Evolutionary conservation across 768 basidiomycete species (phyloP).

Genomic region (Tylopilus sp.): DNA sequence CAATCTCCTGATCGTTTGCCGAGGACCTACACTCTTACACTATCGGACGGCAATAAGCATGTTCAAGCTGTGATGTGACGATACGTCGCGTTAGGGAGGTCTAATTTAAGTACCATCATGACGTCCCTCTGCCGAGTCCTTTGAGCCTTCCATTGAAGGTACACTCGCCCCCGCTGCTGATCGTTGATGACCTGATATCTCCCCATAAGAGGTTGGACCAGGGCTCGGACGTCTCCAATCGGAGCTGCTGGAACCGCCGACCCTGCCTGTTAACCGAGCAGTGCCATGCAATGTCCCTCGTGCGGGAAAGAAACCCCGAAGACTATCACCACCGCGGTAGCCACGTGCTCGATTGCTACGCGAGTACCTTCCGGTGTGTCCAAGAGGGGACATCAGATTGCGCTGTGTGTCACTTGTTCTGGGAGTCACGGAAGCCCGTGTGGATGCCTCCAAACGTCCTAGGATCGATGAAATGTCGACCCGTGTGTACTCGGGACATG

Average conservation of each 20-base stretch:
- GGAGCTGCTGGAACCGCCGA: constrained; percentile 9
- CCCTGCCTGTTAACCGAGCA: constrained; percentile 15
- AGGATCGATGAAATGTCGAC: constrained; percentile 53
- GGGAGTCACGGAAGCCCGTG: constrained; percentile 11
- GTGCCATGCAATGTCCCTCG: constrained; percentile 13
- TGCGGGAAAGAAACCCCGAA: constrained; percentile 13
- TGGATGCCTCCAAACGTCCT: constrained; percentile 39
- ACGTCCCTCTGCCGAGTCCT: constrained; percentile 21
- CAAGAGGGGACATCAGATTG: constrained; percentile 5
- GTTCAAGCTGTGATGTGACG: constrained; percentile 21
- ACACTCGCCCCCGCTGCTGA: constrained; percentile 6
- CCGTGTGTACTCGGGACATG: constrained; percentile 45
- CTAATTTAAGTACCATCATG: constrained; percentile 23
- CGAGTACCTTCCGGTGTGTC: constrained; percentile 5
- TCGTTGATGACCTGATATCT: constrained; percentile 16
- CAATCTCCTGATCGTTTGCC: constrained; percentile 26
- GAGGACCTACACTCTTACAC: constrained; percentile 20
- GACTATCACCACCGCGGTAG: constrained; percentile 11
- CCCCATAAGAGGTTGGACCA: constrained; percentile 11
- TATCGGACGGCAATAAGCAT: constrained; percentile 16
- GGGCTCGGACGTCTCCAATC: constrained; percentile 19
- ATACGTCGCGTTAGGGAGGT: constrained; percentile 12
- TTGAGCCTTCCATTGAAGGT: constrained; percentile 25
- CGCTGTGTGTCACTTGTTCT: constrained; percentile 6
- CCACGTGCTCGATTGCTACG: constrained; percentile 20